These are phyloP conservation scores for Rhynchospora pubera DNA, from an alignment of 176 grass and related monocot species.

Conservation along the genomic window DNA sequence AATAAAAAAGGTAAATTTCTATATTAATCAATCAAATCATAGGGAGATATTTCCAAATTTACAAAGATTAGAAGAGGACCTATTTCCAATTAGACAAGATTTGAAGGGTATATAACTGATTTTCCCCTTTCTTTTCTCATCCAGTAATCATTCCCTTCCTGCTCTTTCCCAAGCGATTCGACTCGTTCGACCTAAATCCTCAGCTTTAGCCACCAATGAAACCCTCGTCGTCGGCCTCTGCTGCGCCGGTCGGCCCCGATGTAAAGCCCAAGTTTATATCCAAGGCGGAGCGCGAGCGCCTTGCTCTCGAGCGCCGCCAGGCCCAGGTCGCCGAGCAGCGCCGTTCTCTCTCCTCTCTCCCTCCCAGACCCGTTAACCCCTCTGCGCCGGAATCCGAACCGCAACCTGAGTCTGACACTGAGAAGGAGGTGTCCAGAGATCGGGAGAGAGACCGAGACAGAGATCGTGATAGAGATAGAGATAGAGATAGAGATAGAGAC, in stretches of 20 bases:
- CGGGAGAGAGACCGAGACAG: slow-evolving; percentile 33
- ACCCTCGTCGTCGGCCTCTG: slow-evolving; percentile 45
- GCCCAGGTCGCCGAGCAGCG: slow-evolving; percentile 66
- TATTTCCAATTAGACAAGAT: too few species aligned
- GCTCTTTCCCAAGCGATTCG: too few species aligned
- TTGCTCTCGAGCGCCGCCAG: slow-evolving; percentile 68
- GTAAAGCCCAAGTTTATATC: slow-evolving; percentile 50
- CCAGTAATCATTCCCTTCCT: too few species aligned
- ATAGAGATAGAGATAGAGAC: too few species aligned
- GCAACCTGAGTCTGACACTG: slow-evolving; percentile 6
- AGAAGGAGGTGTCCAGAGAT: slow-evolving; percentile 20
- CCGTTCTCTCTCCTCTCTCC: slow-evolving; percentile 20
- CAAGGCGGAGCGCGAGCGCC: slow-evolving; percentile 58
- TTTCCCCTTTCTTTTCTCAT: too few species aligned
- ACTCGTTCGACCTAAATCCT: too few species aligned
- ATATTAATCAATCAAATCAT: too few species aligned
- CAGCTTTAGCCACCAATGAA: slow-evolving; percentile 33
- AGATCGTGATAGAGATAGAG: slow-evolving; percentile 29
- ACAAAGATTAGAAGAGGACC: too few species aligned
- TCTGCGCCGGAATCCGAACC: neutral
- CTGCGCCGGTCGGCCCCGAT: slow-evolving; percentile 2
- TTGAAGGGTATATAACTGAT: too few species aligned
- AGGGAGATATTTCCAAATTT: too few species aligned
- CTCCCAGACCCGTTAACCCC: neutral
- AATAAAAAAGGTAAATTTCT: too few species aligned